These are phyloP conservation scores for Deinandra increscens DNA, from an alignment of 129 eudicot genomes.

Conservation along the genomic window DNA sequence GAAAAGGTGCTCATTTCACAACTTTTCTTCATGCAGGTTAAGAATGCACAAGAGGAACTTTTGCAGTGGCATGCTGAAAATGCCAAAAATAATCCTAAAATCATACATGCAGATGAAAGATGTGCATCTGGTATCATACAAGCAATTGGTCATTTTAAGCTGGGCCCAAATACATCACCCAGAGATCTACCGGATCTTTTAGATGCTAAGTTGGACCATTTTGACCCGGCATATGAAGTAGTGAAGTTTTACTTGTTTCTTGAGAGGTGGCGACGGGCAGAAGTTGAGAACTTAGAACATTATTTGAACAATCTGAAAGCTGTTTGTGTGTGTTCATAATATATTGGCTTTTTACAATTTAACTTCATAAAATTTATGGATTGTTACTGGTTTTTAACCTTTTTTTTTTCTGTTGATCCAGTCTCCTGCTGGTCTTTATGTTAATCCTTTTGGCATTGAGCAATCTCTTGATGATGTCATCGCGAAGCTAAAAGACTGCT, in stretches of 20 bases:
- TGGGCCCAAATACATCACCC: constrained; percentile 76
- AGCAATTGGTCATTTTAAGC: constrained; percentile 83
- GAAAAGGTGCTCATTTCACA: constrained; percentile 2
- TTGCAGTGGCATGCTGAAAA: constrained; percentile 88
- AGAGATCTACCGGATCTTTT: constrained; percentile 61
- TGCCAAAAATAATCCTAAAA: constrained; percentile 81
- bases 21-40: constrained; percentile 52
- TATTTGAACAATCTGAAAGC: constrained; percentile 60
- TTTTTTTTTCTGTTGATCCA: constrained; percentile 31
- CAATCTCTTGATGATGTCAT: constrained; percentile 56
- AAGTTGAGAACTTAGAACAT: constrained; percentile 55
- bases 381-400: constrained; percentile 6
- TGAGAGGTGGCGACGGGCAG: constrained; percentile 91
- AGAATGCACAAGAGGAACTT: constrained; percentile 97
- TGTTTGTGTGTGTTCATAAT: constrained; percentile 46
- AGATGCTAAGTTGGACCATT: constrained; percentile 59
- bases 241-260: constrained; percentile 75
- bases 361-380: background rate
- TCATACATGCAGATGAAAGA: constrained; percentile 91
- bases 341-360: background rate
- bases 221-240: constrained; percentile 85
- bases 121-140: constrained; percentile 95
- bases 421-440: constrained; percentile 53
- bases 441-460: constrained; percentile 77
- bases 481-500: constrained; percentile 44